Base-by-base conservation (phyloP, 1,284 basidiomycete genomes). In the Cryptococcus maquisensis region DNA sequence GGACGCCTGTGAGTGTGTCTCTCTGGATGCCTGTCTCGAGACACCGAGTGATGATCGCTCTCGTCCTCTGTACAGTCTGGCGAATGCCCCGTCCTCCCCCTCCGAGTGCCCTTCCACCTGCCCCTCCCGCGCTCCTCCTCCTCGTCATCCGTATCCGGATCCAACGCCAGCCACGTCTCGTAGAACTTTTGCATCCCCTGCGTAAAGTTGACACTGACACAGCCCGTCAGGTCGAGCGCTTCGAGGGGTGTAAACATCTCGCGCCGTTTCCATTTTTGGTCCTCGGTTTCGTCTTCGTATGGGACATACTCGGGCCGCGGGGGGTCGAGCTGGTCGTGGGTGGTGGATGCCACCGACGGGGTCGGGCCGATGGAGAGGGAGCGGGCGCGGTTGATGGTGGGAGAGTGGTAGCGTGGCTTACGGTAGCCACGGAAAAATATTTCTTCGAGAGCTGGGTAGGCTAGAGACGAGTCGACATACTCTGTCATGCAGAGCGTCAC, bases 211-310 rank as follows among this genome's bases (percentile, higher is more conserved):
- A 83, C 83, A 68, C 90, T 93, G 69, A 97, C 87, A 72, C 95
- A 98, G 62, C 93, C 94, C 20, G 93, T 97, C 50, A 98, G 78
- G 71, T 98, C 95, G 37, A 96, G 80, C 2, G 93, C 91, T 71
- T 93, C 86, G 6, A 98, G 80, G 51, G 90, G 85, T 58, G 67
- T 69, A 52, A 78, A 77, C 48, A 69, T 64, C 18, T 57, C 51
- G 15, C 75, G 60, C 10, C 76, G 66, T 16, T 81, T 84, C 79
- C 85, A 91, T 54, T 90, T 87, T 46, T 74, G 82, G 74, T 64
- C 87, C 80, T 65, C 90, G 49, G 68, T 74, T 59, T 76, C 74
- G 51, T 65, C 63, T 52, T 73, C 72, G 59, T 76, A 73, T 5
- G 72, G 72, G 3, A 71, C 72, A 49, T 74, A 73, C 4, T 52